These are phyloP conservation scores for Nakaseomyces sp. DNA, from an alignment of 1,139 yeast genomes.

Conservation along the genomic window DNA sequence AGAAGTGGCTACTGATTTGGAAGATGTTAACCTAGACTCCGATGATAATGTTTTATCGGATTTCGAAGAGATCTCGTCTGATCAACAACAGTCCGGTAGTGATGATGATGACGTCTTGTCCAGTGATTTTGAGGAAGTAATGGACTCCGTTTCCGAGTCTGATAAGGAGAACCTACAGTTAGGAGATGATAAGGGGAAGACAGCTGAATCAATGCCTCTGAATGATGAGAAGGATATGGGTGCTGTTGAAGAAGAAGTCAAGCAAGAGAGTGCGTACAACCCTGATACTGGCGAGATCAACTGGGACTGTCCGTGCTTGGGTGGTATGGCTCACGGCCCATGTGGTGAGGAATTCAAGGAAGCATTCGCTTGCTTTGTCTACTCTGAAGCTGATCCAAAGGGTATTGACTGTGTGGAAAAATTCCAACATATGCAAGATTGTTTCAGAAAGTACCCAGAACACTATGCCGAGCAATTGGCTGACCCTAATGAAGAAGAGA, in stretches of 20 bases:
- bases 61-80: not conserved
- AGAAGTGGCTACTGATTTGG: not conserved
- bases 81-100: constrained; percentile 1
- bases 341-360: constrained; percentile 97
- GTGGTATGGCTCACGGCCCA: constrained; percentile 98
- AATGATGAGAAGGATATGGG: constrained; percentile 6
- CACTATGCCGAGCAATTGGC: constrained; percentile 86
- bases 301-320: constrained; percentile 99
- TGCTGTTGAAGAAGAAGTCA: constrained; percentile 21
- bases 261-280: constrained; percentile 66
- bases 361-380: constrained; percentile 92
- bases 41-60: not conserved
- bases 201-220: constrained; percentile 7
- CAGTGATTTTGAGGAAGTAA: constrained; percentile 3
- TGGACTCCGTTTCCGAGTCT: constrained; percentile 1
- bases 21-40: not conserved
- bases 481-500: constrained; percentile 45
- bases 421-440: constrained; percentile 85
- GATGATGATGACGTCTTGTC: constrained; percentile 3
- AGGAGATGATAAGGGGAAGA: not conserved
- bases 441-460: constrained; percentile 91
- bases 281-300: constrained; percentile 98
- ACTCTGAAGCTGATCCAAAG: constrained; percentile 92
- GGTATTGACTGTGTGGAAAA: constrained; percentile 94
- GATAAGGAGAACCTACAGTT: constrained; percentile 1